Conservation (phyloP, 179 eudicot genomes). For the Silene coronaria region DNA sequence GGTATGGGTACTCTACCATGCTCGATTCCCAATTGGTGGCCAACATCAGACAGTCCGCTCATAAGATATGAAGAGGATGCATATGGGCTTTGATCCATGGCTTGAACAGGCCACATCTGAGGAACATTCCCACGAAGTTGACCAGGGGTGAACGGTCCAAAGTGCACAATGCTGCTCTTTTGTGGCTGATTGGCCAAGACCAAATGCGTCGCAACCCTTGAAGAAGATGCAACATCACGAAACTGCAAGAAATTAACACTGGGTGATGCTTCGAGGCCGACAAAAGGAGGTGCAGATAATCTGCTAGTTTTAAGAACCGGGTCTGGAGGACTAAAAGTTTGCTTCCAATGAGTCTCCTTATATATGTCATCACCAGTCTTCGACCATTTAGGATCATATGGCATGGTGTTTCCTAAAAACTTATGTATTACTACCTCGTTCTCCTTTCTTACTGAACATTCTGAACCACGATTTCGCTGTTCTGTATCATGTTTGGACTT, state of each 20-base stretch:
- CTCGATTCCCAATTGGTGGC: background rate
- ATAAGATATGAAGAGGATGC: slow-evolving; percentile 8
- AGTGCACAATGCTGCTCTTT: background rate
- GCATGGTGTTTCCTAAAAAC: slow-evolving; percentile 7
- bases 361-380: slow-evolving; percentile 10
- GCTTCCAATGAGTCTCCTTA: slow-evolving; percentile 10
- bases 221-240: slow-evolving; percentile 17
- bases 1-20: slow-evolving; percentile 4
- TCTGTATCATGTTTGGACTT: slow-evolving; percentile 22
- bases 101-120: slow-evolving; percentile 18
- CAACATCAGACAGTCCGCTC: slow-evolving; percentile 6
- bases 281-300: slow-evolving; percentile 15
- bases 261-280: slow-evolving; percentile 9
- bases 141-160: slow-evolving; percentile 16
- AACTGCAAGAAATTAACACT: background rate
- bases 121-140: slow-evolving; percentile 14
- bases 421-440: slow-evolving; percentile 17
- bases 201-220: slow-evolving; percentile 3
- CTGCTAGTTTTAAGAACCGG: slow-evolving; percentile 9
- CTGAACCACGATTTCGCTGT: slow-evolving; percentile 21
- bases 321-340: slow-evolving; percentile 10
- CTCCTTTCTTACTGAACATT: slow-evolving; percentile 21
- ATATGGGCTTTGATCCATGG: slow-evolving; percentile 11
- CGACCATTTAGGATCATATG: slow-evolving; percentile 19
- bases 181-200: slow-evolving; percentile 14